phyloP scores from a whole-genome alignment of 2,329 filamentous ascomycete species.

The Zymoseptoria tritici region DNA sequence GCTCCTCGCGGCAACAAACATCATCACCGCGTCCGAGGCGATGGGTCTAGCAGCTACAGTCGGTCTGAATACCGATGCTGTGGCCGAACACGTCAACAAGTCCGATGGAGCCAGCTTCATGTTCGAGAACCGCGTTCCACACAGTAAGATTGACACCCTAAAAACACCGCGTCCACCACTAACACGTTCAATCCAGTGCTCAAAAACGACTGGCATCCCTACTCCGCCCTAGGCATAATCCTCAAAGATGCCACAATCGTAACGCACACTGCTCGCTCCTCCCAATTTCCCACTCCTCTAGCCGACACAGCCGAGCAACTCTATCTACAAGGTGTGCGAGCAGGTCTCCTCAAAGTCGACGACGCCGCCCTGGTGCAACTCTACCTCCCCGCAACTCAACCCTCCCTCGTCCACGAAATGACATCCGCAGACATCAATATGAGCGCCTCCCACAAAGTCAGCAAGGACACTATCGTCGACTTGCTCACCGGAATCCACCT shows the following conservation, averaged over 20 bases:
- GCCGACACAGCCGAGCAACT: constrained; percentile 57
- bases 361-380: constrained; percentile 51
- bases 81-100: constrained; percentile 42
- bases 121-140: constrained; percentile 50
- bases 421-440: constrained; percentile 33
- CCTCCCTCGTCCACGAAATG: constrained; percentile 28
- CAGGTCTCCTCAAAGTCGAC: constrained; percentile 49
- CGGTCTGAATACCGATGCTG: constrained; percentile 44
- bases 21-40: constrained; percentile 48
- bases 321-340: constrained; percentile 53
- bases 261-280: constrained; percentile 54
- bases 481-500: constrained; percentile 43
- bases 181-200: constrained; percentile 32
- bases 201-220: constrained; percentile 42
- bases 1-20: constrained; percentile 52
- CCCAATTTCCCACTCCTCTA: constrained; percentile 54
- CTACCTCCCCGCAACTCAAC: constrained; percentile 35
- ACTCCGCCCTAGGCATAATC: constrained; percentile 41
- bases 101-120: constrained; percentile 44
- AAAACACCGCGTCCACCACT: neutral
- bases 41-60: constrained; percentile 50
- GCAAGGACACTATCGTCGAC: constrained; percentile 32
- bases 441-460: constrained; percentile 26
- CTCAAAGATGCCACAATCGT: constrained; percentile 54
- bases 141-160: constrained; percentile 15